These are phyloP conservation scores for Pyrenophora graminea DNA, from an alignment of 2,329 filamentous ascomycete species.

Conservation along the genomic window DNA sequence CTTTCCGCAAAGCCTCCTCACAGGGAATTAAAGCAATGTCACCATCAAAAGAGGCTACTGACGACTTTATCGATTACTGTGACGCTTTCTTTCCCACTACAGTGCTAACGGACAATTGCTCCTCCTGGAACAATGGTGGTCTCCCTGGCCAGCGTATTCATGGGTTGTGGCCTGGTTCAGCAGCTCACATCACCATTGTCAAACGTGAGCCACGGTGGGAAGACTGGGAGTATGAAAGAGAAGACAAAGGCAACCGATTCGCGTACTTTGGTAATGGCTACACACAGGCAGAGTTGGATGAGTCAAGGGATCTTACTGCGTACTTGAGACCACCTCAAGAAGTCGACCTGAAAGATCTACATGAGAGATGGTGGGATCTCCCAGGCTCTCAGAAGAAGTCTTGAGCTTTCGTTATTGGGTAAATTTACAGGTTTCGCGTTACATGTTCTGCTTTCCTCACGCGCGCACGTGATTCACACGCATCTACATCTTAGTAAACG, in stretches of 20 bases:
- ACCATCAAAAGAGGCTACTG: conserved; percentile 62
- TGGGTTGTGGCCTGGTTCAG: conserved; percentile 71
- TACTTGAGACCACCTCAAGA: conserved; percentile 63
- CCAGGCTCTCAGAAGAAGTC: conserved; percentile 30
- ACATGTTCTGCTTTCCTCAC: too few species aligned
- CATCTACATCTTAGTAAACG: too few species aligned
- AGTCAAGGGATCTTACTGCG: conserved; percentile 63
- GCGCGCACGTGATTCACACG: too few species aligned
- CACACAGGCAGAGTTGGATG: conserved; percentile 62
- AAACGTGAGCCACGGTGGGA: conserved; percentile 63
- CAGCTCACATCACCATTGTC: conserved; percentile 63
- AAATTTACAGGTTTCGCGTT: neutral
- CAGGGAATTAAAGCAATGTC: conserved; percentile 68
- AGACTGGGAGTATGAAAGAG: conserved; percentile 60
- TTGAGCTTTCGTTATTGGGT: neutral
- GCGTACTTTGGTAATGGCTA: conserved; percentile 71
- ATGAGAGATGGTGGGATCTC: conserved; percentile 67
- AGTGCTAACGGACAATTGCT: conserved; percentile 65
- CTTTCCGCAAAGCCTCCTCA: conserved; percentile 67
- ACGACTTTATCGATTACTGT: conserved; percentile 66
- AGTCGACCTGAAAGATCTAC: conserved; percentile 64
- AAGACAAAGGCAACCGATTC: conserved; percentile 57
- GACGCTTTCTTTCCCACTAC: conserved; percentile 56
- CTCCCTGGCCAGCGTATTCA: conserved; percentile 65
- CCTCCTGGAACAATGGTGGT: conserved; percentile 72